These are phyloP conservation scores for Apiospora aurea DNA, from an alignment of 2,329 filamentous ascomycete species.

Conservation along the genomic window DNA sequence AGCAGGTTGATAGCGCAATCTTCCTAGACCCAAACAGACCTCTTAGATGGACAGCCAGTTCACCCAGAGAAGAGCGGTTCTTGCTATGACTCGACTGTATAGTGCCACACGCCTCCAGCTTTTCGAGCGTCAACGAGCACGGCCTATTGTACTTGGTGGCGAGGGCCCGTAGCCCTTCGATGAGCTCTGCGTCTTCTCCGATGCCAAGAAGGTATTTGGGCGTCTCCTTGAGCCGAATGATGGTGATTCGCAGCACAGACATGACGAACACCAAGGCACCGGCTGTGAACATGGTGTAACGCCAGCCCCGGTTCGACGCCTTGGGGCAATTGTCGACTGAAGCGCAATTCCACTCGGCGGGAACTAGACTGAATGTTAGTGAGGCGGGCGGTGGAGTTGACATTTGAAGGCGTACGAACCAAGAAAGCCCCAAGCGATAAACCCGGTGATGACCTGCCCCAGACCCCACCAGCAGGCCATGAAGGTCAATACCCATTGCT, in stretches of 20 bases:
- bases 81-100: constrained; percentile 47
- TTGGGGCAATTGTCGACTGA: constrained; percentile 48
- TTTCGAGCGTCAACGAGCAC: constrained; percentile 52
- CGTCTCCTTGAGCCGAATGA: constrained; percentile 64
- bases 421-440: constrained; percentile 59
- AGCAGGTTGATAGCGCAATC: constrained; percentile 65
- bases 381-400: not conserved
- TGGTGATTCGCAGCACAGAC: constrained; percentile 60
- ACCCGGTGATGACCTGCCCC: constrained; percentile 54
- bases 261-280: constrained; percentile 55
- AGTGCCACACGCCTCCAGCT: constrained; percentile 54
- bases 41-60: constrained; percentile 60
- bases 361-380: constrained; percentile 36
- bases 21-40: constrained; percentile 70
- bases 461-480: constrained; percentile 64
- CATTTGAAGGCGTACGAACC: constrained; percentile 38
- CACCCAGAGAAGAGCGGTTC: constrained; percentile 41
- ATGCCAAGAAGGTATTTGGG: constrained; percentile 65
- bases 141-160: constrained; percentile 48
- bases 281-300: constrained; percentile 56
- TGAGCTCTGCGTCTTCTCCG: constrained; percentile 59
- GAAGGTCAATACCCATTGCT: constrained; percentile 71
- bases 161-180: constrained; percentile 49
- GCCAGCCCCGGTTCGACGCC: constrained; percentile 57
- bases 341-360: constrained; percentile 50